A percentile compares a stretch with the other conserved stretches of the same genome.
phyloP scores from a whole-genome alignment of 257 asterid genomes.

The Solanum chaucha region DNA sequence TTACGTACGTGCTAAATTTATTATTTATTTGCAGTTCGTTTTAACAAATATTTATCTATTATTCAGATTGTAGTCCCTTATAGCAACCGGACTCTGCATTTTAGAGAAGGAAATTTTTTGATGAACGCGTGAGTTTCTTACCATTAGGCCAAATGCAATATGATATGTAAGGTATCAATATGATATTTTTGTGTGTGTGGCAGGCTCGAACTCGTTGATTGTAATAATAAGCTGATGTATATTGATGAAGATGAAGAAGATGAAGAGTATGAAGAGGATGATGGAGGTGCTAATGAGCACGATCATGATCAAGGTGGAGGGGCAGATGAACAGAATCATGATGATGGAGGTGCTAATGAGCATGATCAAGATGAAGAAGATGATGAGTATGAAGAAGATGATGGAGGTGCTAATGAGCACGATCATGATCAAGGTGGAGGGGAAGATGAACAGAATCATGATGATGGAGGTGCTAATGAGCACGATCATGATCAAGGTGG shows the following conservation, averaged over 20 bases:
- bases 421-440: not conserved
- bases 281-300: too few species aligned
- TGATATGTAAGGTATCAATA: not conserved
- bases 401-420: not conserved
- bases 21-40: too few species aligned
- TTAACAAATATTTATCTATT: too few species aligned
- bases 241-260: too few species aligned
- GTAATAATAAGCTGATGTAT: not conserved
- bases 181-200: not conserved
- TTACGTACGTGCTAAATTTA: too few species aligned
- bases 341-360: too few species aligned
- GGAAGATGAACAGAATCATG: not conserved
- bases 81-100: not conserved
- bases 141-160: not conserved
- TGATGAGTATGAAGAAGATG: not conserved
- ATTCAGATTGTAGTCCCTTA: not conserved
- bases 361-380: not conserved
- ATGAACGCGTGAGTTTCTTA: not conserved
- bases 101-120: not conserved
- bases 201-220: not conserved
- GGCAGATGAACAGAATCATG: too few species aligned
- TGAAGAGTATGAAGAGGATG: too few species aligned
- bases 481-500: too few species aligned
- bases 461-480: not conserved
- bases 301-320: too few species aligned